A percentile compares a stretch with the other conserved stretches of the same genome.
These are phyloP conservation scores for Phytophthora litchii DNA, from an alignment of 352 stramenopile species.

Conservation along the genomic window DNA sequence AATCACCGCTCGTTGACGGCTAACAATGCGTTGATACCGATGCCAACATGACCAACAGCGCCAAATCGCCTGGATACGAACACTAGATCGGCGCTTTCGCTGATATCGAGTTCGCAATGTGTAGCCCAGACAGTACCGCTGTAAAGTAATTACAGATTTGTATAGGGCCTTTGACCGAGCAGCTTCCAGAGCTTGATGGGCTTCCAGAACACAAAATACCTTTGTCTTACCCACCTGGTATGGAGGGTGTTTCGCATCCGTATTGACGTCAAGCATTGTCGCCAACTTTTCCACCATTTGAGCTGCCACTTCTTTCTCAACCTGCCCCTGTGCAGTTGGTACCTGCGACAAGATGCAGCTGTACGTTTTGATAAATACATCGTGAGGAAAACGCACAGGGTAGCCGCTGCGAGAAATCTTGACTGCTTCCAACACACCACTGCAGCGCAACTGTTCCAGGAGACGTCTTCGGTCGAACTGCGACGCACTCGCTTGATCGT, in stretches of 20 bases:
- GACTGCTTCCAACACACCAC: conserved; percentile 87
- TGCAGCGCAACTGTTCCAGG: conserved; percentile 86
- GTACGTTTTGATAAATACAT: conserved; percentile 91
- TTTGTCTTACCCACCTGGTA: conserved; percentile 88
- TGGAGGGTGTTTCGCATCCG: conserved; percentile 52
- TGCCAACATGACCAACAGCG: conserved; percentile 51
- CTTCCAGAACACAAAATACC: conserved; percentile 75
- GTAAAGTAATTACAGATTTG: conserved; percentile 71
- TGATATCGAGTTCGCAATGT: conserved; percentile 52
- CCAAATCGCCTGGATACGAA: conserved; percentile 66
- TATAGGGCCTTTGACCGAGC: conserved; percentile 69
- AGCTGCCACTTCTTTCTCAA: conserved; percentile 56
- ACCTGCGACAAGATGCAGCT: conserved; percentile 65
- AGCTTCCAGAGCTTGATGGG: conserved; percentile 71
- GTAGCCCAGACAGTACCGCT: conserved; percentile 79
- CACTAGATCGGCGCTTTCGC: conserved; percentile 47
- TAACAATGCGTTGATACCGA: conserved; percentile 48
- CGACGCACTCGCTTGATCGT: conserved; percentile 65
- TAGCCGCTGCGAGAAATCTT: conserved; percentile 90
- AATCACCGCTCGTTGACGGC: conserved; percentile 48
- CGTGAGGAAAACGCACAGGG: conserved; percentile 95
- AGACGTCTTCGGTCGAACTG: conserved; percentile 73
- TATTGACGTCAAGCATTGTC: conserved; percentile 40
- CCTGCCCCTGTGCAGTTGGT: conserved; percentile 42
- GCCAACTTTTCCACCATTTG: conserved; percentile 54